Evolutionary conservation across 1,284 basidiomycete genomes (phyloP), one percentile per base, ranked within the genome.

Genomic region (Tremellales sp.): DNA sequence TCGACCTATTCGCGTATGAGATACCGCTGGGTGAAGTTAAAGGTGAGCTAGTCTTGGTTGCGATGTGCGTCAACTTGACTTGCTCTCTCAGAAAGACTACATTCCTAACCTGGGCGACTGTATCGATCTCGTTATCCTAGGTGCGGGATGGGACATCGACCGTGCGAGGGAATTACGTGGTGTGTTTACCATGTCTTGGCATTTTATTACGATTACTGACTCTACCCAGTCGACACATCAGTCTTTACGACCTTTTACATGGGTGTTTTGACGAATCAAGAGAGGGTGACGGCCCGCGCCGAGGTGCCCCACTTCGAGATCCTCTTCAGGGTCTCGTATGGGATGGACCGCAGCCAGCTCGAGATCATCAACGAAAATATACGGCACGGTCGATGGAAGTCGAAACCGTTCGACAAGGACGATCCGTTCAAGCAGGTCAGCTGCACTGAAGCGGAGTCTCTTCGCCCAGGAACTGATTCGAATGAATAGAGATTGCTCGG

Each of bases 81-180:
- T 31, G 18, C 16, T 10, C 74, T 43, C 75, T 42, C 85, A 86
- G 75, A 81, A 78, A 63, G 90, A 93, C 64, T 92, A 91, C 57
- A 87, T 94, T 31, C 80, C 81, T 0, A 84, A 84, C 1, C 77
- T 85, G 36, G 87, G 88, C n/a, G 90, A 94, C 66, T 78, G 79
- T 10, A 62, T 90, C 12, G 87, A 92, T 65, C 76, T 92, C 40
- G 81, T 82, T 1, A 64, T 91, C 18, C 65, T 92, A 21, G 90
- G 81, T 1, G 87, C 83, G 12, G 74, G 78, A 0, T 90, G 87
- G 86, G 84, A 87, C 51, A 82, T 82, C 57, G 79, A 85, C 29
- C 77, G 90, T 8, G 90, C 78, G 3, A 73, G 86, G 38, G 83
- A 85, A 46, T 74, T 93, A 3, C 70, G 83, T 65, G 87, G 87